Base-by-base conservation (phyloP, 2,329 filamentous ascomycete genomes). In the Emmonsia crescens region DNA sequence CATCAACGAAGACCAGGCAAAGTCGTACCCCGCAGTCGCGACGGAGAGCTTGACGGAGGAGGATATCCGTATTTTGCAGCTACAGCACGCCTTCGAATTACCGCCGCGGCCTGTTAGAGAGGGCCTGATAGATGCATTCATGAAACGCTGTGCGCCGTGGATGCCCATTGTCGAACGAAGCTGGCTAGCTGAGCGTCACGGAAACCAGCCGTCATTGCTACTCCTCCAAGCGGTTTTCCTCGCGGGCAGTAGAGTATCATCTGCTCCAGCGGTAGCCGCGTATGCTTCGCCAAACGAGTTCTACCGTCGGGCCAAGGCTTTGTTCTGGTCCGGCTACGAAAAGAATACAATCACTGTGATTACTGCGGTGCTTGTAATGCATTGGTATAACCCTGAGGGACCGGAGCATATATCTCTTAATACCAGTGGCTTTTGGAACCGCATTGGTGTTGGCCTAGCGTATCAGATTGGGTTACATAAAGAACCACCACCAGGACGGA, bases 391-490 rank as follows among this genome's bases (percentile, higher is more conserved):
- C 58, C 71, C 71, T 0, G 70, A 71, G 59, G 71, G 71, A 0
- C 72, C 71, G 1, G 72, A 73, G 58, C 71, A 72, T 59, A 68
- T 74, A 19, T 78, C 75, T 12, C 70, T 76, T 8, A 75, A 79
- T 62, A 78, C 74, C 0, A 78, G 76, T 60, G 73, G 74, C 12
- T 78, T 79, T 62, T 79, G 77, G 77, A 68, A 76, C 36, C 71
- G 75, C 27, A 73, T 77, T 31, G 74, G 74, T 44, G 72, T 76
- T 24, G 75, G 75, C 1, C 65, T 79, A 31, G 76, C 75, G 1
- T 76, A 77, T 67, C 76, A 78, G 60, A 70, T 78, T 61, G 76
- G 77, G 3, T 67, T 79, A n/a, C 76, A 78, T 62, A 72, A 73
- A 48, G 76, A 79, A 59, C 75, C 76, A 2, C 65, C 65, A 3